Percentiles rank a stretch among this genome's conserved stretches.
phyloP scores from a whole-genome alignment of 1,139 yeast species.

The Yamadazyma dushanensis region DNA sequence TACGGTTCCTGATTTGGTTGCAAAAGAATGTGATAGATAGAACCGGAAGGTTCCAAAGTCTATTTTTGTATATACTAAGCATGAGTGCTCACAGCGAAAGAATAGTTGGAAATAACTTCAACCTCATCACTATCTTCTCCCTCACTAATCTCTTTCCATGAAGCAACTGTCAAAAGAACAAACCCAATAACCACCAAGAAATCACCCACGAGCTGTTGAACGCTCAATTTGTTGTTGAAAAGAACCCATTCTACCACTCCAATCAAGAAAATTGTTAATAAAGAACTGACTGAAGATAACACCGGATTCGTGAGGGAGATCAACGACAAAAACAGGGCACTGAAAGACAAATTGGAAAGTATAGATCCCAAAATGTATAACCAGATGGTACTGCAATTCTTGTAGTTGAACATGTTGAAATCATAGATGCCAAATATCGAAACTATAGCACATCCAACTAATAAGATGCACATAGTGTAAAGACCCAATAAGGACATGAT shows the following conservation, averaged over 20 bases:
- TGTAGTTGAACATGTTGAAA: constrained; percentile 54
- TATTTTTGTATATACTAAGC: constrained; percentile 1
- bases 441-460: constrained; percentile 49
- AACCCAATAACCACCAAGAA: constrained; percentile 66
- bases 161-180: constrained; percentile 64
- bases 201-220: constrained; percentile 56
- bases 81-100: constrained; percentile 39
- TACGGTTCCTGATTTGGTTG: neutral
- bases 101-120: constrained; percentile 44
- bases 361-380: constrained; percentile 50
- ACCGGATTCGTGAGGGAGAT: constrained; percentile 89
- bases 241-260: constrained; percentile 76
- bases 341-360: constrained; percentile 63
- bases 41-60: too few relatives aligned
- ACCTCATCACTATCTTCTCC: constrained; percentile 57
- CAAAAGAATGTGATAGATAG: too few relatives aligned
- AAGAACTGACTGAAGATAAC: constrained; percentile 76
- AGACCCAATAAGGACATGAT: constrained; percentile 58
- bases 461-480: constrained; percentile 52
- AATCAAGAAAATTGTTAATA: constrained; percentile 75
- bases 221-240: constrained; percentile 56
- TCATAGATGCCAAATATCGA: constrained; percentile 58
- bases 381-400: constrained; percentile 42
- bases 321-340: constrained; percentile 71
- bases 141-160: constrained; percentile 72